Percentiles rank a stretch among this genome's conserved stretches.
Evolutionary conservation across 1,284 basidiomycete species (phyloP).

Genomic region (Cystobasidiaceae sp.): DNA sequence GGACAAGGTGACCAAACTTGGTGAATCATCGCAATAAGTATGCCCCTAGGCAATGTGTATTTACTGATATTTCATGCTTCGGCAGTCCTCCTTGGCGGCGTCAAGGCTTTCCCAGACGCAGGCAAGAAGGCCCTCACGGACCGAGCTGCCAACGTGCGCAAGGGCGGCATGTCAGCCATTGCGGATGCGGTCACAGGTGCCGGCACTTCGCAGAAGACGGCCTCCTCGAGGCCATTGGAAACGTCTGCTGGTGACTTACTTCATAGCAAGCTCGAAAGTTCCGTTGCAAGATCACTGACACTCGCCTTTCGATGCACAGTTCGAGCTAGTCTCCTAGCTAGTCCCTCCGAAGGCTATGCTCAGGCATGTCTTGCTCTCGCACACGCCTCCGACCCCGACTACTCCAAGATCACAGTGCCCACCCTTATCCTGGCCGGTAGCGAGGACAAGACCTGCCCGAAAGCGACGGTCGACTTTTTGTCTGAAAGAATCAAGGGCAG

Average conservation of each 20-base stretch:
- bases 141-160: conserved; percentile 28
- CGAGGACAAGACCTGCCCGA: conserved; percentile 30
- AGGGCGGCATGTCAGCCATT: conserved; percentile 29
- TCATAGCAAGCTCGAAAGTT: too few species aligned
- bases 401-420: conserved; percentile 19
- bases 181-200: conserved; percentile 27
- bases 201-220: conserved; percentile 31
- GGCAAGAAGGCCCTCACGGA: conserved; percentile 17
- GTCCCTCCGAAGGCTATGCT: conserved; percentile 17
- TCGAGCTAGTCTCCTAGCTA: not conserved
- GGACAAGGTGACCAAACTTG: not conserved
- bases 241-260: not conserved
- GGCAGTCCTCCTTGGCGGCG: too few species aligned
- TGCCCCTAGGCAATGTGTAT: too few species aligned
- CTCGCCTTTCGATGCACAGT: conserved; percentile 2
- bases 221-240: not conserved
- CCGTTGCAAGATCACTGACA: not conserved
- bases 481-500: not conserved
- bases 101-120: conserved; percentile 12
- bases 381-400: conserved; percentile 32
- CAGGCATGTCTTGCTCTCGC: conserved; percentile 34
- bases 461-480: conserved; percentile 20
- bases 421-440: conserved; percentile 32
- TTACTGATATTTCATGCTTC: too few species aligned
- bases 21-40: too few species aligned